phyloP scores from a whole-genome alignment of 495 filamentous ascomycete genomes.

The Neurospora sp. region DNA sequence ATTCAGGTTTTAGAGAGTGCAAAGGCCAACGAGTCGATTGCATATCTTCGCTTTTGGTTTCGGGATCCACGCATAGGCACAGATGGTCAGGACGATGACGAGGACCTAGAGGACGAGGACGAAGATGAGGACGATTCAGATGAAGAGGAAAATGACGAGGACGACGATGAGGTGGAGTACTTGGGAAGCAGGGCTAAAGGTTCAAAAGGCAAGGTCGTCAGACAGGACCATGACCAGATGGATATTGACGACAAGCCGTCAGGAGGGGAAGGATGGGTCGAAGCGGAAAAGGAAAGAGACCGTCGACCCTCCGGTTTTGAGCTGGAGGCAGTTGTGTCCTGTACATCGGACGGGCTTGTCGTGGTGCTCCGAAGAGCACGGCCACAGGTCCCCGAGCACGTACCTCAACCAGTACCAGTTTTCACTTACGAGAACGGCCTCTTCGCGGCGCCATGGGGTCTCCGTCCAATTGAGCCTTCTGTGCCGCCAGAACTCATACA shows the following conservation, averaged over 20 bases:
- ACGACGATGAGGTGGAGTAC: slow-evolving; percentile 1
- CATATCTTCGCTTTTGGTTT: slow-evolving; percentile 85
- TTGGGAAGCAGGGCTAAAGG: slow-evolving; percentile 6
- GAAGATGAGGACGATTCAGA: slow-evolving; percentile 21
- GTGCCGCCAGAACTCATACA: slow-evolving; percentile 33
- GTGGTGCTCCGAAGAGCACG: slow-evolving; percentile 71
- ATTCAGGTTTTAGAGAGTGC: slow-evolving; percentile 71
- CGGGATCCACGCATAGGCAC: slow-evolving; percentile 53
- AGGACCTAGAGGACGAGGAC: slow-evolving; percentile 23
- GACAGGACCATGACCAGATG: slow-evolving; percentile 14
- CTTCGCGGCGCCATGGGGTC: slow-evolving; percentile 71
- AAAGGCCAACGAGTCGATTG: slow-evolving; percentile 89
- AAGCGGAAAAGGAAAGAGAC: not conserved
- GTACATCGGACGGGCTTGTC: slow-evolving; percentile 80
- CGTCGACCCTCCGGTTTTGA: slow-evolving; percentile 35
- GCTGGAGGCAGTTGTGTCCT: slow-evolving; percentile 81
- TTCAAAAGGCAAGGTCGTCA: slow-evolving; percentile 15
- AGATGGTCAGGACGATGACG: slow-evolving; percentile 19
- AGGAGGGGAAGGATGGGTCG: not conserved
- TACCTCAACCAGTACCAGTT: slow-evolving; percentile 34
- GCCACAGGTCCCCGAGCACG: slow-evolving; percentile 52
- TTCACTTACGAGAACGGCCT: slow-evolving; percentile 54
- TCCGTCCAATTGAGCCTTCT: slow-evolving; percentile 42
- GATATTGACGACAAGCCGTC: slow-evolving; percentile 22
- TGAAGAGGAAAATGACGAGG: slow-evolving; percentile 14